Conservation (phyloP, 176 grass and related monocot genomes). For the Calamus simplicifolius region DNA sequence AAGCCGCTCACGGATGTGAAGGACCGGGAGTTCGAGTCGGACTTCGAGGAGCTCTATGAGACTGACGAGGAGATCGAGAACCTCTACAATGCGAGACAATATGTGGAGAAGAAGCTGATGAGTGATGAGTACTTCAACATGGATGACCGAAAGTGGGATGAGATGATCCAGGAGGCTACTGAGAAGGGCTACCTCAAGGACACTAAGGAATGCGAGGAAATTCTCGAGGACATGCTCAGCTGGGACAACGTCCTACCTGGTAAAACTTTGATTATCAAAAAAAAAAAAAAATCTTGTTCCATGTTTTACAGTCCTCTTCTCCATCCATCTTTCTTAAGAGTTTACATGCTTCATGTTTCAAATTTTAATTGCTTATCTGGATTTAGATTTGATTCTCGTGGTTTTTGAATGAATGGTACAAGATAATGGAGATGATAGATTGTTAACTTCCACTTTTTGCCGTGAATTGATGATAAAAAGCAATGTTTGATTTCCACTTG, state of each 20-base stretch:
- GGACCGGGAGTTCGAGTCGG: conserved; percentile 47
- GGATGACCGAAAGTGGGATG: conserved; percentile 66
- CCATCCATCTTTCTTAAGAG: too few relatives aligned
- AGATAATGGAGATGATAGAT: too few relatives aligned
- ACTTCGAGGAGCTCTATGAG: conserved; percentile 50
- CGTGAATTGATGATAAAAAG: too few relatives aligned
- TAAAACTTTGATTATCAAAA: conserved; percentile 14
- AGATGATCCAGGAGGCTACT: conserved; percentile 31
- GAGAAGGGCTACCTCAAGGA: conserved; percentile 34
- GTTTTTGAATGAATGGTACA: too few relatives aligned
- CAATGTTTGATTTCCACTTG: too few relatives aligned
- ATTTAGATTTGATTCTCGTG: too few relatives aligned
- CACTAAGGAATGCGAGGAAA: conserved; percentile 75
- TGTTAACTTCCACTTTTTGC: too few relatives aligned
- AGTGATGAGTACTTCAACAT: conserved; percentile 59
- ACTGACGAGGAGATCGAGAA: conserved; percentile 67
- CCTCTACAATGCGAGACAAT: conserved; percentile 69
- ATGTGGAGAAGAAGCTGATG: conserved; percentile 75
- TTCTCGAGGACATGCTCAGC: conserved; percentile 87
- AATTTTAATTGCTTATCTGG: too few relatives aligned
- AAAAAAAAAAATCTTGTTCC: background rate
- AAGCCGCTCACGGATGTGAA: conserved; percentile 28
- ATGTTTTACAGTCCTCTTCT: background rate
- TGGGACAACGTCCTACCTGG: conserved; percentile 78
- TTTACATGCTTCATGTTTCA: too few relatives aligned